Percentiles rank a stretch among this genome's conserved stretches.
These are phyloP conservation scores for Fusarium veterinarium DNA, from an alignment of 2,329 filamentous ascomycete species.

Conservation along the genomic window DNA sequence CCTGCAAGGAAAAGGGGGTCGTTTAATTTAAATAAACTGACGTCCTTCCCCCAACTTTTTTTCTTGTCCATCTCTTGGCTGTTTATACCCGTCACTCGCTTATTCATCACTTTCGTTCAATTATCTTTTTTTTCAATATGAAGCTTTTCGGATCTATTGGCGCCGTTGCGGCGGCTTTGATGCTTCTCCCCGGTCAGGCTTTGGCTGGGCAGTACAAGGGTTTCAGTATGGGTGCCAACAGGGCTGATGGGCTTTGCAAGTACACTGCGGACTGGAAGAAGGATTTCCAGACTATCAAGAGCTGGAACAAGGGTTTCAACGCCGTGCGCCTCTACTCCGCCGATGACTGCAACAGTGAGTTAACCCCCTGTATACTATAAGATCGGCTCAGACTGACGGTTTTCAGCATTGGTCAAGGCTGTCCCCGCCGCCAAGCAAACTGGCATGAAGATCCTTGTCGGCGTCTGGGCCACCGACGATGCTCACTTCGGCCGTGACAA, in stretches of 20 bases:
- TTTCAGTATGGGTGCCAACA: constrained; percentile 42
- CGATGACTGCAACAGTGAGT: constrained; percentile 40
- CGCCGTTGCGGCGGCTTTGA: constrained; percentile 29
- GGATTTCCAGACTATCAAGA: constrained; percentile 42
- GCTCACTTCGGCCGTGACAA: constrained; percentile 40
- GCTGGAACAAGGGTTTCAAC: constrained; percentile 43
- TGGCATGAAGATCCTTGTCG: constrained; percentile 40
- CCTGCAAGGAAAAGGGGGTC: constrained; percentile 11
- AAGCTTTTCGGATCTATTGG: constrained; percentile 34
- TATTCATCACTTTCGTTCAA: constrained; percentile 9
- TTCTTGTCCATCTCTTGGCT: not conserved
- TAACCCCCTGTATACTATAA: not conserved
- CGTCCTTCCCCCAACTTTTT: not conserved
- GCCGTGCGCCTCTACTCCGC: constrained; percentile 39
- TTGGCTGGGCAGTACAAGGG: constrained; percentile 40
- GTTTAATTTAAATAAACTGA: constrained; percentile 18
- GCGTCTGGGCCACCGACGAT: constrained; percentile 41
- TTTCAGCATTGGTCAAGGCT: constrained; percentile 37
- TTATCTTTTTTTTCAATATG: constrained; percentile 6
- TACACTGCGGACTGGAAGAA: constrained; percentile 41
- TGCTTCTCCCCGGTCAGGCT: constrained; percentile 37
- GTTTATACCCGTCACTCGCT: constrained; percentile 3
- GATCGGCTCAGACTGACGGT: not conserved
- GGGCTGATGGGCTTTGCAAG: constrained; percentile 37
- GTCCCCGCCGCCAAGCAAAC: constrained; percentile 42